Evolutionary conservation across 805 yeast species (phyloP), one percentile per base, ranked within the genome.

Genomic region (Priceomyces melissophilus): DNA sequence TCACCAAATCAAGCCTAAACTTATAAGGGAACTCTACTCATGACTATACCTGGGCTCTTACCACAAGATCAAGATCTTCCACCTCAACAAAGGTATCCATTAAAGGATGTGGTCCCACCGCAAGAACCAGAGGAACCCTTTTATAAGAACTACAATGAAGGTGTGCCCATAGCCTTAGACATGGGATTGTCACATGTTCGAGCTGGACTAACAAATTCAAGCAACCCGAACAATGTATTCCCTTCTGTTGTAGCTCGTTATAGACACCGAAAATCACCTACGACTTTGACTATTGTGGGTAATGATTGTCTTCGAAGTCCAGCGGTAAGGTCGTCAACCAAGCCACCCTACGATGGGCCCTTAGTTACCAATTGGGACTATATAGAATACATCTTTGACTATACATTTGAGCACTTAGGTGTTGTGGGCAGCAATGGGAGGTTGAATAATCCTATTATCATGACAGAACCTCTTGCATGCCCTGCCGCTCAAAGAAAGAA

Each of bases 321-420:
- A 7, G 65, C 84, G 2, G 75, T 85, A 35, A 76, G 82, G 46
- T 72, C 86, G 12, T 82, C 82, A 40, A 76, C 87, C 27, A 81
- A 78, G 52, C 70, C 87, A 3, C 96, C 97, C 0, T 91, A 77
- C 56, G 99, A 93, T 60, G 96, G 96, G 0, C 77, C 87, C 3
- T 67, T 88, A 50, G 70, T 93, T 28, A 82, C 95, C 17, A 95
- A 90, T 59, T 95, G 98, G 98, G 98, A 93, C 42, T 77, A 82
- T 43, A 75, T 84, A 2, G 99, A 93, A 58, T 76, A 73, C 43
- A 76, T 91, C 39, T 58, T 93, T 37, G 98, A 91, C 61, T 93
- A 89, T 56, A 71, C 89, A 0, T 84, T 93, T 57, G 76, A 79
- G 45, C 95, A 87, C 58, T 55, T 91, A 36, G 84, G 91, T 3